Evolutionary conservation across 2,329 filamentous ascomycete genomes (phyloP).

Genomic region (Lachnellula arida): DNA sequence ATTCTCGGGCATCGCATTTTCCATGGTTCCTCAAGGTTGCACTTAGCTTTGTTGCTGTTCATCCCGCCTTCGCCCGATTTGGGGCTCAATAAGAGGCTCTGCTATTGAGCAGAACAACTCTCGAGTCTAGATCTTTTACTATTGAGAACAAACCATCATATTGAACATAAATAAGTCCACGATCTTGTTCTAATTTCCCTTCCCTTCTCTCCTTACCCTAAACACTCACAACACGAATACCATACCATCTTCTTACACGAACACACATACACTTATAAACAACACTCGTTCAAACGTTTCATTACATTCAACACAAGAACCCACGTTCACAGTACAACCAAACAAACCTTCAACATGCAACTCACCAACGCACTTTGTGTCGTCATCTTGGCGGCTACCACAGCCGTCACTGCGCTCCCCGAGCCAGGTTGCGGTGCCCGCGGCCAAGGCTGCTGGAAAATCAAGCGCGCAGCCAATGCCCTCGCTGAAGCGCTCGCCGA

Average conservation of each 20-base stretch:
- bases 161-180: slow-evolving; percentile 1
- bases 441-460: slow-evolving; percentile 12
- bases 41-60: slow-evolving; percentile 7
- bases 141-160: slow-evolving; percentile 7
- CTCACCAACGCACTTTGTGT: slow-evolving; percentile 39
- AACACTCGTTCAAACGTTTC: neutral
- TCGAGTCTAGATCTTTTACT: neutral
- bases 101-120: neutral
- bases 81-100: slow-evolving; percentile 20
- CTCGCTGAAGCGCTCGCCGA: slow-evolving; percentile 25
- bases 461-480: slow-evolving; percentile 29
- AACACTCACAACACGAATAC: too few relatives aligned
- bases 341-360: slow-evolving; percentile 39
- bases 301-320: slow-evolving; percentile 3
- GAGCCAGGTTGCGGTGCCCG: neutral
- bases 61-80: slow-evolving; percentile 7
- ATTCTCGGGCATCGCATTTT: neutral
- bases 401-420: slow-evolving; percentile 30
- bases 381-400: slow-evolving; percentile 37
- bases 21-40: neutral
- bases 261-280: neutral
- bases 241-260: too few relatives aligned
- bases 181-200: neutral
- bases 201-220: slow-evolving; percentile 5
- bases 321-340: neutral